Base-by-base conservation (phyloP, 805 yeast species). In the Grigorovia transvaalensis region DNA sequence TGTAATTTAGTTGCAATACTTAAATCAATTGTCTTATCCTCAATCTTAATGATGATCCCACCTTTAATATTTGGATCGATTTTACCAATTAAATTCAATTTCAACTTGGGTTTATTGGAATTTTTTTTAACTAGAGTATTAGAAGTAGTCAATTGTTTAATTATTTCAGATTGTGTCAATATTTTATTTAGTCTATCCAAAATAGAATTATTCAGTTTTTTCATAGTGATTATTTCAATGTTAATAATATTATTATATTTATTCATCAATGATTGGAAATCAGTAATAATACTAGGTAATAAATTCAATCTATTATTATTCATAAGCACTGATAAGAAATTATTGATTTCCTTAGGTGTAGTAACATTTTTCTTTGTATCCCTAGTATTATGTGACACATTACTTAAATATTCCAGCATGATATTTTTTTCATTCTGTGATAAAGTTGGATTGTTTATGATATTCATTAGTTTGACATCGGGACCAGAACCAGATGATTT, bases 1-100 rank as follows among this genome's bases (percentile, higher is more conserved):
- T 86, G 76, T 68, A 93, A 81, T 79, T 85, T 89, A 67, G 86
- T 72, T 54, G 90, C 77, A 61, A 93, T 81, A 54, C 95, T 84
- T 71, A 91, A 79, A 74, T 93, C 99, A 64, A 89, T 96, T 57
- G 98, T 90, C 73, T 85, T 88, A 15, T 91, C 99, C 67, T 91
- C 96, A 64, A 93, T 88, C 74, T 90, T 96, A 55, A 93, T 96
- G 61, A 93, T 75, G 70, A 93, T 80, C 65, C 99, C 99, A 68
- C 99, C 99, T 70, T 87, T 78, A 68, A 93, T 87, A 59, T 85
- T 93, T 58, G 96, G 88, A 75, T 88, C 82, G 57, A 91, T 86
- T 58, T 76, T 77, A 78, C 89, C 91, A 61, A 81, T 74, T 62
- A 93, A 75, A 76, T 85, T 84, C 71, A 93, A 81, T 63, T 91